These are phyloP conservation scores for Agaricales sp. DNA, from an alignment of 1,284 basidiomycete species.

Conservation along the genomic window DNA sequence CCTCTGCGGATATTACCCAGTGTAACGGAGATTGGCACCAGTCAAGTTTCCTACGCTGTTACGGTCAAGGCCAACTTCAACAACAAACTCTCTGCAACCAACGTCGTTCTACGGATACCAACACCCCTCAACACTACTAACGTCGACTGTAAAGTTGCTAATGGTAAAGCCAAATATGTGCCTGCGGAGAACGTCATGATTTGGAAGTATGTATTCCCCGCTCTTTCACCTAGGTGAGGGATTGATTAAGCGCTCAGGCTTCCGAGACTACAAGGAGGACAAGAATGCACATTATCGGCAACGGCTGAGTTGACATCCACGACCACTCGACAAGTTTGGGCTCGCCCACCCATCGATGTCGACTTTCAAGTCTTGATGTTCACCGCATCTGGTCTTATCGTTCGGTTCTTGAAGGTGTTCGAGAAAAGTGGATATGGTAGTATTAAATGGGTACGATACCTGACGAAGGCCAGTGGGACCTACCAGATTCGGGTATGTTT, in stretches of 20 bases:
- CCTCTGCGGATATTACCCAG: conserved; percentile 88
- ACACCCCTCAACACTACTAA: conserved; percentile 91
- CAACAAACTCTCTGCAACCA: conserved; percentile 87
- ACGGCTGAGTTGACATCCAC: conserved; percentile 80
- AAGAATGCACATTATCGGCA: conserved; percentile 82
- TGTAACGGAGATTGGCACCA: conserved; percentile 87
- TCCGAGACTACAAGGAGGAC: conserved; percentile 84
- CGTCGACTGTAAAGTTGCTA: conserved; percentile 84
- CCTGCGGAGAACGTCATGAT: conserved; percentile 92
- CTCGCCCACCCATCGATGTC: conserved; percentile 92
- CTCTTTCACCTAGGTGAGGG: conserved; percentile 2
- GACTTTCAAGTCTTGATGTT: conserved; percentile 99
- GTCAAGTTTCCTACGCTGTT: conserved; percentile 86
- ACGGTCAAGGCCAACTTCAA: conserved; percentile 87
- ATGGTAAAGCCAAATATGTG: conserved; percentile 95
- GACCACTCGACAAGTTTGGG: conserved; percentile 91
- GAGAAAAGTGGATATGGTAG: conserved; percentile 92
- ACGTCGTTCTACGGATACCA: conserved; percentile 88
- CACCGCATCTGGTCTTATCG: conserved; percentile 90
- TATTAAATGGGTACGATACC: conserved; percentile 87
- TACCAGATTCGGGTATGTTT: conserved; percentile 76
- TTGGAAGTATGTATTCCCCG: conserved; percentile 71
- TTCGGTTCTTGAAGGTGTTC: conserved; percentile 96
- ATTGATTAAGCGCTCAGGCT: conserved; percentile 45
- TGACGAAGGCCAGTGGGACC: conserved; percentile 79